Conservation (phyloP, 2,329 filamentous ascomycete genomes). For the Calcarisporium arbuscula region DNA sequence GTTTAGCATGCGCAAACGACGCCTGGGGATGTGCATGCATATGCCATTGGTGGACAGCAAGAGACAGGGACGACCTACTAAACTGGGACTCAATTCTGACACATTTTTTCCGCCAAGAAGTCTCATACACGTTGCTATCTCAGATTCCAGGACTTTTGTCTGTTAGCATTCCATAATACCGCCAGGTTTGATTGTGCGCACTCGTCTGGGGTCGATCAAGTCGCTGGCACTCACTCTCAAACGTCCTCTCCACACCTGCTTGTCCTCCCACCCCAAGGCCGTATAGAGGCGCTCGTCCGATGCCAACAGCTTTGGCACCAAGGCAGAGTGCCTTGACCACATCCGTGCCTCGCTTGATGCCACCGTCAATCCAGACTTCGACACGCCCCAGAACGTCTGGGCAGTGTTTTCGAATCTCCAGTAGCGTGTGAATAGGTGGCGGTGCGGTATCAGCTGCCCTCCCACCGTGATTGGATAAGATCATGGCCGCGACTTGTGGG, state of each 20-base stretch:
- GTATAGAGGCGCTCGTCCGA: conserved; percentile 27
- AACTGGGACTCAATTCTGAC: conserved; percentile 64
- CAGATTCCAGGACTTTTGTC: conserved; percentile 43
- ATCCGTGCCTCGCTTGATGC: conserved; percentile 23
- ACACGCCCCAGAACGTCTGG: conserved; percentile 19
- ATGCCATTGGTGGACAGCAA: too few species aligned
- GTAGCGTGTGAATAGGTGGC: conserved; percentile 19
- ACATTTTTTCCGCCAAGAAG: conserved; percentile 69
- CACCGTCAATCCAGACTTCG: conserved; percentile 24
- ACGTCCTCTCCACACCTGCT: conserved; percentile 53
- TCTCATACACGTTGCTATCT: conserved; percentile 53
- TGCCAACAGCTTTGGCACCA: conserved; percentile 23
- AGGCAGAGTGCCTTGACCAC: conserved; percentile 24
- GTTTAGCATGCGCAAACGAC: conserved; percentile 9
- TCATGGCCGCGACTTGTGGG: conserved; percentile 11
- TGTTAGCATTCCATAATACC: conserved; percentile 2
- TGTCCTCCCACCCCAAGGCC: conserved; percentile 43
- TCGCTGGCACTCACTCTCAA: conserved; percentile 45
- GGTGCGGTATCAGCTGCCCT: conserved; percentile 24
- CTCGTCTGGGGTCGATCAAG: too few species aligned
- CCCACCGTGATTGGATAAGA: conserved; percentile 24
- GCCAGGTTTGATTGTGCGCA: too few species aligned
- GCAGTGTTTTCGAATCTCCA: conserved; percentile 18
- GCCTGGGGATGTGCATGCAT: too few species aligned
- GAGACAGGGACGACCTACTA: conserved; percentile 50